Percentiles rank a stretch among this genome's conserved stretches.
Conservation (phyloP, 257 asterid species). For the Prunella vulgaris region DNA sequence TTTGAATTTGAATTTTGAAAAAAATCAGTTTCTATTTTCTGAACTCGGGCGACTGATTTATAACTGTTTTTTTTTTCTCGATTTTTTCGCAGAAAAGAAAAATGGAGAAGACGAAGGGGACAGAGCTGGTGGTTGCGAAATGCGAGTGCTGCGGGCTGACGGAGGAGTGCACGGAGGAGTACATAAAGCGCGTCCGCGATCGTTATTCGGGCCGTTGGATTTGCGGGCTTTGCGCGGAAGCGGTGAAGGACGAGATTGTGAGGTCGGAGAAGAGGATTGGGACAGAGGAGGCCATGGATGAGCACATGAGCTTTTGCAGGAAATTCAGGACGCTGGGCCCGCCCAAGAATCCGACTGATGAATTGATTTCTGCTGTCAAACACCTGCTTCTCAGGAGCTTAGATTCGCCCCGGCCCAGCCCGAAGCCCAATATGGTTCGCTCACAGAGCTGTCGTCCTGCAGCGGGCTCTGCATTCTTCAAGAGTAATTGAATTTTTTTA, state of each 20-base stretch:
- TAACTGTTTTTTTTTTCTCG: neutral
- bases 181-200: conserved; percentile 46
- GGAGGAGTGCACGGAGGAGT: conserved; percentile 77
- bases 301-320: conserved; percentile 70
- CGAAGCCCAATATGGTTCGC: conserved; percentile 37
- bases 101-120: conserved; percentile 30
- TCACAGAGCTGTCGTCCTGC: conserved; percentile 46
- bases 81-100: neutral
- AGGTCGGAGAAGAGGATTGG: conserved; percentile 47
- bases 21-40: neutral
- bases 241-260: conserved; percentile 70
- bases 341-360: conserved; percentile 48
- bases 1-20: conserved; percentile 1
- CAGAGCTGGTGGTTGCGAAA: conserved; percentile 39
- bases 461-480: too few species aligned
- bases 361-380: conserved; percentile 64
- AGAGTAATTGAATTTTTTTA: neutral
- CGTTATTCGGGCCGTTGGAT: conserved; percentile 76
- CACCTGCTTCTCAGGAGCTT: conserved; percentile 64
- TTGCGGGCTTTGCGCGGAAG: conserved; percentile 88
- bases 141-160: conserved; percentile 86
- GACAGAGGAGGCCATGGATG: conserved; percentile 60
- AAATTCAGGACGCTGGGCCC: conserved; percentile 53
- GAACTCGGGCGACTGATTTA: neutral
- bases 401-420: conserved; percentile 64